Evolutionary conservation across 1,139 yeast genomes (phyloP), one percentile per base, ranked within the genome.

Genomic region (Geotrichum reessii): DNA sequence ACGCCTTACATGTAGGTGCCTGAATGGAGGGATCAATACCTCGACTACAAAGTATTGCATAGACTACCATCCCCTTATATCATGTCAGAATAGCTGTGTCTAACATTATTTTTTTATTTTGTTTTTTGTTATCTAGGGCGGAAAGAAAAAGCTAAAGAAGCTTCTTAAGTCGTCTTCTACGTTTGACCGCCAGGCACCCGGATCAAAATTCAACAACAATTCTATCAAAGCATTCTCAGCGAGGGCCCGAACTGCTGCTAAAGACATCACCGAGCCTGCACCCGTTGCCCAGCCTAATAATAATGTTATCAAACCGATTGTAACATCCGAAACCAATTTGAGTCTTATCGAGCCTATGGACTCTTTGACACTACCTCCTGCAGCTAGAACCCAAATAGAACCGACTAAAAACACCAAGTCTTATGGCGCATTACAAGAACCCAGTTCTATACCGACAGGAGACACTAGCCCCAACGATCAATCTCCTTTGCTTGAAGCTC

Each of bases 21-120:
- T 1, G 97, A 90, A 71, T 90, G 97, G 97, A 79, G 83, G 65
- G 83, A 82, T 61, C 91, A 86, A 69, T 90, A 91, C 66, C 76
- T 91, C 47, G 85, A 89, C 71, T 91, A 91, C 69, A 86, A 85
- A 68, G 74, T 74, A 27, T 53, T 44, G 11, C 25, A 7, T 19
- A 31, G 9, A 14, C 12, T 7, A 37, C 44, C 44, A 2, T 11
- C 19, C 12, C 46, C 19, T 14, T 37, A 24, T 21, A 17, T 7
- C 21, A 12, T 4, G 12, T 21, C 11, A 14, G 7, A 31, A 37
- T 47, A 14, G 9, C 55, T 14, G 28, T 25, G 21, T 55, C 47
- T 52, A 53, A 22, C 54, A 24, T 17, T 24, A 37, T 8, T 9
- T n/a, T 22, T 9, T 24, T 19, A 47, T n/a, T n/a, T 50, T n/a